A percentile compares a stretch with the other conserved stretches of the same genome.
Conservation (phyloP, 2,329 filamentous ascomycete species). For the Colletotrichum tamarilloi region DNA sequence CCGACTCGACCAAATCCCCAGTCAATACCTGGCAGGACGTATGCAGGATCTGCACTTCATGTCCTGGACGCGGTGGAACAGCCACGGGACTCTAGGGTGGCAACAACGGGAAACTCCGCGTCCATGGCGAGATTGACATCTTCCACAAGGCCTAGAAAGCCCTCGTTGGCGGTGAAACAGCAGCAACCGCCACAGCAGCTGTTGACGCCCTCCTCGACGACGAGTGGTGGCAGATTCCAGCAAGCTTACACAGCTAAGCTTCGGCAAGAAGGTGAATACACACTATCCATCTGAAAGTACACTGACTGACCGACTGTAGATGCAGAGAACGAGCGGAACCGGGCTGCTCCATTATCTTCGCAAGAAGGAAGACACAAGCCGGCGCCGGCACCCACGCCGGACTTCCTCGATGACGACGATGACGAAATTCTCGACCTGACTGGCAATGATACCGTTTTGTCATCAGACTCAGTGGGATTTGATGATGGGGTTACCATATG, state of each 20-base stretch:
- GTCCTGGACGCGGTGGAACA: slow-evolving; percentile 15
- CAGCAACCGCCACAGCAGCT: slow-evolving; percentile 53
- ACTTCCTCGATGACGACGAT: slow-evolving; percentile 39
- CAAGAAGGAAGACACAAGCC: slow-evolving; percentile 8
- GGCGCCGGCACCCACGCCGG: slow-evolving; percentile 21
- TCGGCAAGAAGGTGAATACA: slow-evolving; percentile 30
- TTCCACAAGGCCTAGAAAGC: slow-evolving; percentile 56
- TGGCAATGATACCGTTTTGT: slow-evolving; percentile 44
- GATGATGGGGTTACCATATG: slow-evolving; percentile 53
- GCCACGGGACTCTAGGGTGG: slow-evolving; percentile 24
- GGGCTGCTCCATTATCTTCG: slow-evolving; percentile 4
- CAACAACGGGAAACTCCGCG: slow-evolving; percentile 31
- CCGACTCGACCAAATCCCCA: neutral
- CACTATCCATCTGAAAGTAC: neutral
- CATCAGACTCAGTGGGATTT: slow-evolving; percentile 49
- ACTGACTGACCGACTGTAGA: slow-evolving; percentile 13
- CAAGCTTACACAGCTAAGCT: slow-evolving; percentile 34
- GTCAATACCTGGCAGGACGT: neutral
- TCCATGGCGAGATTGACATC: slow-evolving; percentile 59
- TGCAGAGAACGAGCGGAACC: slow-evolving; percentile 9
- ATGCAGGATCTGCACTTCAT: slow-evolving; percentile 15
- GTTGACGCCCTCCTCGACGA: slow-evolving; percentile 51
- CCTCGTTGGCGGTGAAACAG: slow-evolving; percentile 54
- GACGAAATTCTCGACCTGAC: slow-evolving; percentile 52
- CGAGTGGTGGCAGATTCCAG: slow-evolving; percentile 42